Evolutionary conservation across 805 yeast genomes (phyloP).

Genomic region (Yamadazyma laniorum): DNA sequence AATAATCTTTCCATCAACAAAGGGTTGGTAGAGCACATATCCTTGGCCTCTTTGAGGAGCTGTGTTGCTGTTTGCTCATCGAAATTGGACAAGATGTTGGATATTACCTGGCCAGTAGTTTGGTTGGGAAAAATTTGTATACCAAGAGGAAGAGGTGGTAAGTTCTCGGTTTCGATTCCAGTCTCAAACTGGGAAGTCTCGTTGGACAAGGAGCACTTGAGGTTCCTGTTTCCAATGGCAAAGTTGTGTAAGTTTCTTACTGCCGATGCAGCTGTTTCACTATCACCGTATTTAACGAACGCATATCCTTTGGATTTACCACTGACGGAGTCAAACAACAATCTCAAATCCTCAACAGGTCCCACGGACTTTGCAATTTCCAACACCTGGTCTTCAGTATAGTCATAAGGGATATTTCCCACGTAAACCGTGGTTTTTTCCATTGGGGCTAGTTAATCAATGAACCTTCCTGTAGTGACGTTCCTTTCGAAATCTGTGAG

Average conservation of each 20-base stretch:
- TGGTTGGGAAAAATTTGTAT: conserved; percentile 41
- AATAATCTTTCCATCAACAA: conserved; percentile 58
- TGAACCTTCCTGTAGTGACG: too few species aligned
- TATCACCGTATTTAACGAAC: conserved; percentile 76
- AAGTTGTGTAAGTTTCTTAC: conserved; percentile 83
- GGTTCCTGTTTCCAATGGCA: conserved; percentile 56
- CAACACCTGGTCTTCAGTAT: conserved; percentile 88
- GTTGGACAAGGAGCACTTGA: conserved; percentile 58
- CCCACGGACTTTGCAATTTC: conserved; percentile 87
- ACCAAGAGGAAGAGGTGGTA: conserved; percentile 43
- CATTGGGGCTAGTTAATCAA: too few species aligned
- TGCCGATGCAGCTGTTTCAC: conserved; percentile 86
- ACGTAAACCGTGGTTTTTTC: conserved; percentile 51
- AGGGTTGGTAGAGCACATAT: conserved; percentile 57
- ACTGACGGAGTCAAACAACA: conserved; percentile 82
- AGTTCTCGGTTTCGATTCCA: conserved; percentile 21
- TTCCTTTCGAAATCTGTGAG: too few species aligned
- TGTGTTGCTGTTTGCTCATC: conserved; percentile 47
- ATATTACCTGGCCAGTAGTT: conserved; percentile 42
- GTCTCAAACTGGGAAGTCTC: conserved; percentile 45
- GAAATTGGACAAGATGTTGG: conserved; percentile 45
- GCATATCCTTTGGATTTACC: conserved; percentile 92
- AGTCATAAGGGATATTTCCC: conserved; percentile 89
- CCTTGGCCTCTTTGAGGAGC: conserved; percentile 56
- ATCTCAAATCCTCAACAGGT: conserved; percentile 71